Evolutionary conservation across 2,329 filamentous ascomycete species (phyloP), one percentile per base, ranked within the genome.

Genomic region (Talaromyces sp.): DNA sequence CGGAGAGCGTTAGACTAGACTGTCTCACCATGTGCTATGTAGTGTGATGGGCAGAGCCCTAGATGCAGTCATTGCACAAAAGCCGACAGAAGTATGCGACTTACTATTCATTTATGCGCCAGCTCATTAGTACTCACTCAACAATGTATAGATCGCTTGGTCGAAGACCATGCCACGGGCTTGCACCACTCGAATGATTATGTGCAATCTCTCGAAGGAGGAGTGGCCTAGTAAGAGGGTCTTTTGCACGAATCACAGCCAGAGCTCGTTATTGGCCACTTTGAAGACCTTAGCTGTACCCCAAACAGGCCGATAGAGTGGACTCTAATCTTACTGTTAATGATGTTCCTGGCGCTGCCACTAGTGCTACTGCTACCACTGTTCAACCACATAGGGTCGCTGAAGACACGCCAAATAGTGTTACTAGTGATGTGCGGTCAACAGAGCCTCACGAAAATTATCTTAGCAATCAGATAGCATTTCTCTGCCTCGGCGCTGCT

Each of bases 131-230:
- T 35, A 35, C 37, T 62, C 16, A 43, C 37, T 62, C 3, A 54
- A 24, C 9, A 3, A 31, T 31, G 22, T 27, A 24, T 49, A 76
- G 73, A 75, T 16, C 77, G 74, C 66, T 67, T 76, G 11, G 73
- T 78, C 7, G 75, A 79, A 69, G 76, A 79, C 60, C 74, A 75
- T 8, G 73, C 75, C 8, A 78, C 76, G 1, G 72, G 74, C 5
- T 63, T 74, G 7, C 73, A 75, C 45, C 71, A 72, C 33, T 74
- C 75, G 6, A 65, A 74, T 41, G 70, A 75, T 57, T 77, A 78
- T 66, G 72, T 78, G 60, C 69, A 73, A 63, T 74, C 27, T 27
- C 65, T 68, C 11, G 65, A 68, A 41, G 45, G 65, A 6, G 45
- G 59, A 13, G 62, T 68, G 3, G 70, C 72, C 9, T 73, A 73